Base-by-base conservation (phyloP, 106 monocot species). In the Allium fistulosum region DNA sequence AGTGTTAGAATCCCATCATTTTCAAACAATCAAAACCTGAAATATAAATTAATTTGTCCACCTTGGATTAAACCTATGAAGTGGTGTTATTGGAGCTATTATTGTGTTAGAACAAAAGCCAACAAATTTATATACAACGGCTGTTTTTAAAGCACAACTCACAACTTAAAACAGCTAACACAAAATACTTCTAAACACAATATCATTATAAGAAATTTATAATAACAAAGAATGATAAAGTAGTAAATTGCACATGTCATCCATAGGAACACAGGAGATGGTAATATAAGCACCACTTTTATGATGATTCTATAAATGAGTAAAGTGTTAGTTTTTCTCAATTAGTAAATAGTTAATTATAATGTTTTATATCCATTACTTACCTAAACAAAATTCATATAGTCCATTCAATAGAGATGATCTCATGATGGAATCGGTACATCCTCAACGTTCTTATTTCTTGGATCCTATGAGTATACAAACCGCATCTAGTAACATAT, bases 311-410 rank as follows among this genome's bases (percentile, higher is more conserved):
- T 96, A 79, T 27, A 71, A 65, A 68, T 49, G 47, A 75, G 22
- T 22, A 76, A 11, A 56, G 28, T 28, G 45, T 52, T 67, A 10
- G 68, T 28, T 63, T 58, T 17, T 11, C 15, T 53, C 50, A 49
- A 22, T 22, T 22, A 47, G 7, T 55, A 46, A 77, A n/a, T 63
- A 55, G 57, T 46, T 15, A 17, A 59, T 48, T 49, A n/a, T 60
- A 22, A 22, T 22, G 22, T 22, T 48, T 53, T 57, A 17, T 57
- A 45, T 26, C 61, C 6, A 66, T 53, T 17, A 58, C n/a, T 60
- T 48, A 91, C 96, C 96, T 96, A 88, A 80, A 96, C 77, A 75
- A 96, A 88, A 46, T 96, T 82, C 91, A 96, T 91, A 59, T 92
- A 96, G 71, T 96, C 88, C 88, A 92, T 91, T 56, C 96, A 79